Percentiles rank a stretch among this genome's conserved stretches.
phyloP scores from a whole-genome alignment of 768 basidiomycete genomes.

The Suillus luteus region DNA sequence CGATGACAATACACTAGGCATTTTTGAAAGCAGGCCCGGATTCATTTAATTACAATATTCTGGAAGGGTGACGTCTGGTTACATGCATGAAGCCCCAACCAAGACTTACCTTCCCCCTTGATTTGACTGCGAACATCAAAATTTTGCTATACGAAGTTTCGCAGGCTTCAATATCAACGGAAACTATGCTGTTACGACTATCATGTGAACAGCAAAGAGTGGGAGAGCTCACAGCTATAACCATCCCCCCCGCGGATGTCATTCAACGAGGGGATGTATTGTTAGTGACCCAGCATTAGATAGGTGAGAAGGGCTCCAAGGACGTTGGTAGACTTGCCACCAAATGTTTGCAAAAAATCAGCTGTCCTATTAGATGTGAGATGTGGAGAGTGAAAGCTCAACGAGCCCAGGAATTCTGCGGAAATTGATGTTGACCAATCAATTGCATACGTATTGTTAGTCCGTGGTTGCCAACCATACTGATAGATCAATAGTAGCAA shows the following conservation, averaged over 20 bases:
- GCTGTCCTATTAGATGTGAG: background rate
- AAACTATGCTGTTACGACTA: background rate
- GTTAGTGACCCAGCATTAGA: background rate
- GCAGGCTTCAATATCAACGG: background rate
- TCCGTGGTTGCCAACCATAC: background rate
- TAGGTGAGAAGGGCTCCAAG: slow-evolving; percentile 20
- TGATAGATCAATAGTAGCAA: slow-evolving; percentile 47
- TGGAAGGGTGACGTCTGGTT: background rate
- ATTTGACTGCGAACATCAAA: background rate
- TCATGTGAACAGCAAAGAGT: background rate
- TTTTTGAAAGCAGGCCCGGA: background rate
- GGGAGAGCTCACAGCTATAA: background rate
- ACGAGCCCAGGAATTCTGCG: background rate
- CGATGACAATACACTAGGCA: background rate
- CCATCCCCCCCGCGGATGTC: background rate
- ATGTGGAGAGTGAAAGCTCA: background rate
- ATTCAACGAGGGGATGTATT: background rate
- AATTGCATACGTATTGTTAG: background rate
- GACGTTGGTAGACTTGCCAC: slow-evolving; percentile 22
- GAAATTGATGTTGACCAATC: slow-evolving; percentile 32
- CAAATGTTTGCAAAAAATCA: background rate
- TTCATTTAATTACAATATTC: background rate
- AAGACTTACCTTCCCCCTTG: background rate
- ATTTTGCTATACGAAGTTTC: background rate
- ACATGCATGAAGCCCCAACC: background rate